Evolutionary conservation across 176 grass and related monocot species (phyloP).

Genomic region (barley (Hordeum vulgare)): DNA sequence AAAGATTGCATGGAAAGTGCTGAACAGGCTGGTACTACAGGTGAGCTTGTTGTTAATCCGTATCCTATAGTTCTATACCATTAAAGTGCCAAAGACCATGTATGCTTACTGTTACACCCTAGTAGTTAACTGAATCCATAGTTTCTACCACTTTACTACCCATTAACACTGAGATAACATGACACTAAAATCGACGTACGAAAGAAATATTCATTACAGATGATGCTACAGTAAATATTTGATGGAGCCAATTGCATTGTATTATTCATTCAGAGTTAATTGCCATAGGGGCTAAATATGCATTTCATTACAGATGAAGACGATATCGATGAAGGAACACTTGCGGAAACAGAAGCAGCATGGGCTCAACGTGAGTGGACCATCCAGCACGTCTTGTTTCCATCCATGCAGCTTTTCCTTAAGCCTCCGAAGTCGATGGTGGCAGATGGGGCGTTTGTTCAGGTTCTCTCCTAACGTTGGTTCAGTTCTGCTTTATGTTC

Average conservation of each 20-base stretch:
- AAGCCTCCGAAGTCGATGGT: slow-evolving; percentile 84
- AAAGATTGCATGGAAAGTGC: slow-evolving; percentile 18
- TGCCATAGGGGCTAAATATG: background rate
- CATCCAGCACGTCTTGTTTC: slow-evolving; percentile 94
- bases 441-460: slow-evolving; percentile 82
- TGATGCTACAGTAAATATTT: background rate
- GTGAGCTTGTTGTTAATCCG: slow-evolving; percentile 10
- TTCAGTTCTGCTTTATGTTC: background rate
- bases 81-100: background rate
- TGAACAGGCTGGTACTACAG: slow-evolving; percentile 23
- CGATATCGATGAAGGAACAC: slow-evolving; percentile 56
- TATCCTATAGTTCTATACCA: background rate
- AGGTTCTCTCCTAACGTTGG: slow-evolving; percentile 44
- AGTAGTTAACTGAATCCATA: slow-evolving; percentile 1
- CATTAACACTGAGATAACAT: slow-evolving; percentile 3
- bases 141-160: background rate
- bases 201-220: background rate
- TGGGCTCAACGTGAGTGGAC: slow-evolving; percentile 92
- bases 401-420: slow-evolving; percentile 82
- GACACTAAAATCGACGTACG: background rate
- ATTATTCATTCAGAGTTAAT: background rate
- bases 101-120: background rate
- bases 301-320: slow-evolving; percentile 31
- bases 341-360: slow-evolving; percentile 76
- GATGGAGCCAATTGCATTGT: background rate